phyloP scores from a whole-genome alignment of 345 rosid genomes.

The Turritis glabra region DNA sequence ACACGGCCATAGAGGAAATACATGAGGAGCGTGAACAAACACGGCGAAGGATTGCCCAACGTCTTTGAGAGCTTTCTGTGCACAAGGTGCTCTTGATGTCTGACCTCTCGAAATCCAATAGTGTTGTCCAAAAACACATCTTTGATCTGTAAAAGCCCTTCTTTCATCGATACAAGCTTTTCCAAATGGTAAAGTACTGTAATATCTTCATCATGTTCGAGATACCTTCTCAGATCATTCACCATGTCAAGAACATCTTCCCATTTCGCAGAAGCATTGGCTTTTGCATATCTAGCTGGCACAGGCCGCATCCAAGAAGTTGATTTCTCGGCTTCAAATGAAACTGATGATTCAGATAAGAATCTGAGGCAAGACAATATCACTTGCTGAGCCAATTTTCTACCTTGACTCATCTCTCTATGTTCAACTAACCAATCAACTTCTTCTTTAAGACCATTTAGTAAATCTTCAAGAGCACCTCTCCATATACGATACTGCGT shows the following conservation, averaged over 20 bases:
- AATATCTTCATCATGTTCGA: constrained; percentile 39
- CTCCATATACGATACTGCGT: constrained; percentile 74
- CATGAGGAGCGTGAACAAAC: constrained; percentile 69
- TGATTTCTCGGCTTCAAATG: constrained; percentile 43
- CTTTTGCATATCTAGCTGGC: constrained; percentile 43
- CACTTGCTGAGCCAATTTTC: constrained; percentile 64
- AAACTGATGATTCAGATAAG: constrained; percentile 50
- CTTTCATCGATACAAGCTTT: constrained; percentile 79
- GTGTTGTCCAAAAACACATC: constrained; percentile 62
- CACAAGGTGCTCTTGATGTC: constrained; percentile 64
- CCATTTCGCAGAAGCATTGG: constrained; percentile 52
- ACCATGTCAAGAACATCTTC: constrained; percentile 84
- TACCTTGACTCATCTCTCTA: constrained; percentile 42
- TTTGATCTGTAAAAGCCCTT: constrained; percentile 71
- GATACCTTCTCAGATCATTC: constrained; percentile 57
- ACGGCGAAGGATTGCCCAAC: constrained; percentile 67
- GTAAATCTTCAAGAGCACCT: constrained; percentile 58
- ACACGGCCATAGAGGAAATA: constrained; percentile 71
- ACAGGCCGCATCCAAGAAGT: constrained; percentile 72
- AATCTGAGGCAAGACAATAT: constrained; percentile 59
- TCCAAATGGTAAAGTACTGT: constrained; percentile 47
- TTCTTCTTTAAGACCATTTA: constrained; percentile 60
- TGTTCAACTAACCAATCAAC: constrained; percentile 44
- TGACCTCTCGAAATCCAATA: constrained; percentile 67
- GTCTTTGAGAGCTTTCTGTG: constrained; percentile 65